phyloP scores from a whole-genome alignment of 495 filamentous ascomycete genomes.

The Neurospora sp. region DNA sequence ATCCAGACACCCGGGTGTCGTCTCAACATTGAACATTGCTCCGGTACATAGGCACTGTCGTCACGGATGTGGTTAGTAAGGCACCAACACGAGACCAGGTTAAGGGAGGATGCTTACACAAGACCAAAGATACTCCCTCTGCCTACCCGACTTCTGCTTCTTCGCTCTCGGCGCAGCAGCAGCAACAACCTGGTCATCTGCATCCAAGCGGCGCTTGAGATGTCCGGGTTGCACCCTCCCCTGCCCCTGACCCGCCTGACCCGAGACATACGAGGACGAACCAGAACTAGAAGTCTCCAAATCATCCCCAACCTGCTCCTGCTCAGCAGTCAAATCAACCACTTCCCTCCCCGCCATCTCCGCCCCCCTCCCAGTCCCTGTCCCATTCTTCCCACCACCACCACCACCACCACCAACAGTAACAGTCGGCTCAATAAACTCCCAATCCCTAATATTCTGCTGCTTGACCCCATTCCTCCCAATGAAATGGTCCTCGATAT shows the following conservation, averaged over 20 bases:
- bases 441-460: conserved; percentile 29
- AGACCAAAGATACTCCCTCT: conserved; percentile 1
- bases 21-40: not conserved
- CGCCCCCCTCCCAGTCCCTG: not conserved
- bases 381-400: not conserved
- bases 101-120: conserved; percentile 2
- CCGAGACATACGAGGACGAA: not conserved
- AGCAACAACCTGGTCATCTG: not conserved
- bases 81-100: no score
- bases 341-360: not conserved
- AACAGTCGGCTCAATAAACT: conserved; percentile 15
- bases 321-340: not conserved
- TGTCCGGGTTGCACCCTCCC: not conserved
- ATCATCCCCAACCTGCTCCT: not conserved
- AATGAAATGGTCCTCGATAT: conserved; percentile 74
- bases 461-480: conserved; percentile 23
- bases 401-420: not conserved
- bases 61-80: not conserved
- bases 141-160: not conserved
- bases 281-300: not conserved
- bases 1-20: conserved; percentile 1
- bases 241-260: not conserved
- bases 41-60: not conserved
- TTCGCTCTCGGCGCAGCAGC: not conserved
- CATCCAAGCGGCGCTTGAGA: not conserved